Evolutionary conservation across 2,329 filamentous ascomycete species (phyloP).

Genomic region (Trichophyton simii): DNA sequence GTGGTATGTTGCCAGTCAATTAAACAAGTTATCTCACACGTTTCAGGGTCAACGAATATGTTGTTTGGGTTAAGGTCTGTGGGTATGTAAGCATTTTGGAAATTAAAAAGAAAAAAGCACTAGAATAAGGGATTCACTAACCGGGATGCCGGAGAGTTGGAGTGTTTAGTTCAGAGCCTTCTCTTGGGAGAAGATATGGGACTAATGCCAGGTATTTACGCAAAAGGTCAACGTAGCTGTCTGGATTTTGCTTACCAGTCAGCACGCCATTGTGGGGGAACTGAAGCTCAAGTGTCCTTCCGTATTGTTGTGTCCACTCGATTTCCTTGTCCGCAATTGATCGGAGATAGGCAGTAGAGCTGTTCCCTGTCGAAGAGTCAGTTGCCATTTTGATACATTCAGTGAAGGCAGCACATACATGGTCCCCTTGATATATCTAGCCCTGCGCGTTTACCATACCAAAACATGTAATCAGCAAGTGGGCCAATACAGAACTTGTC

Average conservation of each 20-base stretch:
- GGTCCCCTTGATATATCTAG: constrained; percentile 10
- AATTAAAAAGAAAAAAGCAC: too few relatives aligned
- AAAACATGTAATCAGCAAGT: constrained; percentile 13
- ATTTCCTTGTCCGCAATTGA: constrained; percentile 9
- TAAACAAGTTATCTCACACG: neutral
- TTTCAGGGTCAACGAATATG: too few relatives aligned
- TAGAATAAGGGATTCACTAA: neutral
- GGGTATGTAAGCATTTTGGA: too few relatives aligned
- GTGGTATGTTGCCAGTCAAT: constrained; percentile 14
- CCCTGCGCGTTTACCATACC: constrained; percentile 9
- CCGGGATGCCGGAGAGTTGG: constrained; percentile 14
- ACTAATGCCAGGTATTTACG: constrained; percentile 9
- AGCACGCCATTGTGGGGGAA: constrained; percentile 10
- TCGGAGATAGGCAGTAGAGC: constrained; percentile 6
- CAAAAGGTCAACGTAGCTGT: constrained; percentile 8
- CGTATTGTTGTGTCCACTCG: constrained; percentile 9
- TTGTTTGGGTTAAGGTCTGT: too few relatives aligned
- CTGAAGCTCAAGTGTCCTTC: constrained; percentile 8
- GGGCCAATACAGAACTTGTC: constrained; percentile 12
- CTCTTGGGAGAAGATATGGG: constrained; percentile 10
- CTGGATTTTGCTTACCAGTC: constrained; percentile 4
- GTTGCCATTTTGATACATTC: neutral
- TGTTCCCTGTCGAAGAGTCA: constrained; percentile 4
- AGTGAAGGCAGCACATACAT: constrained; percentile 3
- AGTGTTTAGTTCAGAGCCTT: neutral